Percentiles rank a stretch among this genome's conserved stretches.
Conservation (phyloP, 805 yeast species). For the Metschnikowia henanensis region DNA sequence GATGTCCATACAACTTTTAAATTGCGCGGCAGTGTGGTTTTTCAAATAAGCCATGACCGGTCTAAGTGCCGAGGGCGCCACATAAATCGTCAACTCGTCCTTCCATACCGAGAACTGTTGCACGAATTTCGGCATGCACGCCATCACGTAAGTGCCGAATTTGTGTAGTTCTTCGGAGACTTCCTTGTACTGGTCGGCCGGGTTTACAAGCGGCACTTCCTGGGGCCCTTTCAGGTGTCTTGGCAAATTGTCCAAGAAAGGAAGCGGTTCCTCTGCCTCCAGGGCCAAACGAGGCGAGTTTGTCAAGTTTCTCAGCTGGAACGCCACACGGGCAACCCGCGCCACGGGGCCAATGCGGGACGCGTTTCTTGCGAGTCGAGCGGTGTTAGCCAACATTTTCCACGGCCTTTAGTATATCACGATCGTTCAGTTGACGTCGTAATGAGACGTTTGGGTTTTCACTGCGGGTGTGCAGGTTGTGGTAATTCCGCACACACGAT, state of each 20-base stretch:
- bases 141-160: slow-evolving; percentile 77
- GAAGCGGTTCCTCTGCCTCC: slow-evolving; percentile 28
- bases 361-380: slow-evolving; percentile 15
- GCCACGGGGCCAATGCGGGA: slow-evolving; percentile 8
- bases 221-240: slow-evolving; percentile 34
- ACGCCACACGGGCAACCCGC: slow-evolving; percentile 3
- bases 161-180: slow-evolving; percentile 71
- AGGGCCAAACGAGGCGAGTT: slow-evolving; percentile 5
- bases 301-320: slow-evolving; percentile 4
- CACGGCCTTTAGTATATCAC: too few relatives aligned
- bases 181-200: slow-evolving; percentile 71
- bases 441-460: background rate
- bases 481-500: slow-evolving; percentile 19
- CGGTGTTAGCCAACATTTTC: slow-evolving; percentile 18
- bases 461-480: slow-evolving; percentile 17
- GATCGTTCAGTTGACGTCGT: background rate
- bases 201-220: slow-evolving; percentile 61
- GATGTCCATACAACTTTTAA: slow-evolving; percentile 73
- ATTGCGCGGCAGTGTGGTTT: slow-evolving; percentile 80
- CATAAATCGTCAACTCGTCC: slow-evolving; percentile 76
- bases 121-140: slow-evolving; percentile 76
- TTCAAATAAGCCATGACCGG: slow-evolving; percentile 71
- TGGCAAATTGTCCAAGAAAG: slow-evolving; percentile 37
- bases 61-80: slow-evolving; percentile 72
- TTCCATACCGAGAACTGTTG: slow-evolving; percentile 91